phyloP scores from a whole-genome alignment of 495 filamentous ascomycete genomes.

The Hyaloscypha variabilis region DNA sequence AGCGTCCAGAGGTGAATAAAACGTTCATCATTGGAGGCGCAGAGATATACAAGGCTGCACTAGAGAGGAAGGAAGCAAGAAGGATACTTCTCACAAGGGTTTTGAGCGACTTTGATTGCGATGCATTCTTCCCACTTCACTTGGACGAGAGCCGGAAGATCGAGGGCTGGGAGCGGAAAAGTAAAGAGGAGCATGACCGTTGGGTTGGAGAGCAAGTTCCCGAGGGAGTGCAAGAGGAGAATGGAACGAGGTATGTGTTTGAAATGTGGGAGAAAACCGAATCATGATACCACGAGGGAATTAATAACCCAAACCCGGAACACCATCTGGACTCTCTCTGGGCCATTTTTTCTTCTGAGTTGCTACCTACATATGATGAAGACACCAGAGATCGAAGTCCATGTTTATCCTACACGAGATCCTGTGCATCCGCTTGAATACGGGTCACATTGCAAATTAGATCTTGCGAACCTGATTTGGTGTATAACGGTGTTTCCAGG shows the following conservation, averaged over 20 bases:
- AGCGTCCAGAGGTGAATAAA: constrained; percentile 35
- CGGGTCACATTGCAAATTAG: neutral
- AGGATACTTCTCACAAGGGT: constrained; percentile 68
- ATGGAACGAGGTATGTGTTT: constrained; percentile 62
- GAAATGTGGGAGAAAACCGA: constrained; percentile 56
- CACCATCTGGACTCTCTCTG: neutral
- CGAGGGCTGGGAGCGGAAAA: constrained; percentile 51
- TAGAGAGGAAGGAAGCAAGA: constrained; percentile 50
- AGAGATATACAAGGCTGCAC: constrained; percentile 75
- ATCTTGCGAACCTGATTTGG: neutral
- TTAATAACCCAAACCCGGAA: neutral
- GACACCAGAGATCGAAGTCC: neutral
- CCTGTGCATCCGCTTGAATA: neutral
- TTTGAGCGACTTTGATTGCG: constrained; percentile 74
- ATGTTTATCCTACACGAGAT: neutral
- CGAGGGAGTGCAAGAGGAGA: constrained; percentile 53
- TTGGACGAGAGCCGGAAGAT: constrained; percentile 41
- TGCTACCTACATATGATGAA: neutral
- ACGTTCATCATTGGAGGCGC: constrained; percentile 90
- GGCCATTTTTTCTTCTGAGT: neutral
- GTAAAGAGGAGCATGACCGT: constrained; percentile 50
- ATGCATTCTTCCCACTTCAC: constrained; percentile 79
- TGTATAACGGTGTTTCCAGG: neutral
- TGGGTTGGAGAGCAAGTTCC: constrained; percentile 63
- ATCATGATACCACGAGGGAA: neutral